Percentiles rank a stretch among this genome's conserved stretches.
phyloP scores from a whole-genome alignment of 2,329 filamentous ascomycete genomes.

The Fonsecaea multimorphosa region DNA sequence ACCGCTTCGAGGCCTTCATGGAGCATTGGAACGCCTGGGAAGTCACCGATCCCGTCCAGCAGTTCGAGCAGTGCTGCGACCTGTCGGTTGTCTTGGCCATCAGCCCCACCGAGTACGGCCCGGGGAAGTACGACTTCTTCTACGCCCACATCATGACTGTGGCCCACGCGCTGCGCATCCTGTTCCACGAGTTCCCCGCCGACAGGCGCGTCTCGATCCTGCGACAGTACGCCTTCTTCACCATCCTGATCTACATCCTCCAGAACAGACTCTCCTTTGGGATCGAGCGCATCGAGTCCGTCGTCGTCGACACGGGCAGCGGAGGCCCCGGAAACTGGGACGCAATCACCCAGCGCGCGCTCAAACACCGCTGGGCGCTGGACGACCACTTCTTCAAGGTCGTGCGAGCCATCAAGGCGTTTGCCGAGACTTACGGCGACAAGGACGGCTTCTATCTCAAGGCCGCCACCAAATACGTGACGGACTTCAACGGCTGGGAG shows the following conservation, averaged over 20 bases:
- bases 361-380: conserved; percentile 20
- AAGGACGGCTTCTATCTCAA: conserved; percentile 51
- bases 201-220: conserved; percentile 7
- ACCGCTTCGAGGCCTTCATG: background rate
- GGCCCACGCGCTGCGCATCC: conserved; percentile 16
- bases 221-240: conserved; percentile 18
- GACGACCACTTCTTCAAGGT: conserved; percentile 63
- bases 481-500: conserved; percentile 49
- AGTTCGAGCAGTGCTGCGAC: conserved; percentile 20
- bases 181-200: conserved; percentile 4
- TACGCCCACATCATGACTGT: conserved; percentile 22
- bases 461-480: conserved; percentile 56
- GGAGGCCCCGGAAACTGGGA: too few relatives aligned
- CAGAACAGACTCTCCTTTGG: conserved; percentile 10
- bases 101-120: background rate
- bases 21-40: conserved; percentile 27
- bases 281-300: background rate
- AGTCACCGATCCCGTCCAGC: background rate
- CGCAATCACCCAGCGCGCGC: conserved; percentile 10
- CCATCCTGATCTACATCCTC: conserved; percentile 16
- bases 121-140: conserved; percentile 25
- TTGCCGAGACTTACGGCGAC: conserved; percentile 39
- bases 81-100: conserved; percentile 15
- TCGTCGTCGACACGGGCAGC: background rate
- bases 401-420: conserved; percentile 21